phyloP scores from a whole-genome alignment of 768 basidiomycete genomes.

The Inosperma sp. region DNA sequence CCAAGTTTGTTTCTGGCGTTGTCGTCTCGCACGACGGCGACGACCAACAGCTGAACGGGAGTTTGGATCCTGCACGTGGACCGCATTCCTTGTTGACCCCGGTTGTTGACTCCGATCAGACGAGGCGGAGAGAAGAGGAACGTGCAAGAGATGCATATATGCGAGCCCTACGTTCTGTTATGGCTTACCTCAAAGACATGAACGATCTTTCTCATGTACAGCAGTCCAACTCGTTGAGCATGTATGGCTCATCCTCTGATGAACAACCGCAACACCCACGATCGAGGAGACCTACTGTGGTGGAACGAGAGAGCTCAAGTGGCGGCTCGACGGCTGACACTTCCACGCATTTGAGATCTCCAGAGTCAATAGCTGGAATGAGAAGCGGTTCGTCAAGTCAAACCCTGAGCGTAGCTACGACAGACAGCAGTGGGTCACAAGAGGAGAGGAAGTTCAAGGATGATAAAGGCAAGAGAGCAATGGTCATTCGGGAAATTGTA shows the following conservation, averaged over 20 bases:
- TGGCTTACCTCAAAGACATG: conserved; percentile 96
- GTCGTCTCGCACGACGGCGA: conserved; percentile 34
- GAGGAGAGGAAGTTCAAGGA: conserved; percentile 91
- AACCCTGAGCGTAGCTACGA: conserved; percentile 71
- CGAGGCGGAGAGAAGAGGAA: conserved; percentile 64
- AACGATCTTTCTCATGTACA: conserved; percentile 80
- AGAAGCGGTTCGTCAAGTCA: conserved; percentile 58
- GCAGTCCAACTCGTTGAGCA: conserved; percentile 50
- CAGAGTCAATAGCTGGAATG: conserved; percentile 56
- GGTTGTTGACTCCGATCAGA: conserved; percentile 43
- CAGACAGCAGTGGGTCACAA: conserved; percentile 65
- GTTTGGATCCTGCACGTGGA: conserved; percentile 27
- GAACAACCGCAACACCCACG: conserved; percentile 40
- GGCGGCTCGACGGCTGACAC: conserved; percentile 43
- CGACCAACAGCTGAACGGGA: conserved; percentile 23
- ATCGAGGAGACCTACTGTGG: conserved; percentile 62
- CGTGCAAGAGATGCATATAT: conserved; percentile 66
- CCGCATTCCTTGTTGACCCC: conserved; percentile 41
- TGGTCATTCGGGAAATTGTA: conserved; percentile 87
- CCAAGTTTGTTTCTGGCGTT: conserved; percentile 53
- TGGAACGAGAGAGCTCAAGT: conserved; percentile 52
- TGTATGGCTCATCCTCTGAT: conserved; percentile 52
- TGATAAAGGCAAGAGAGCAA: conserved; percentile 78
- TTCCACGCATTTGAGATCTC: conserved; percentile 56
- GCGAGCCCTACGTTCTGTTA: conserved; percentile 81